Evolutionary conservation across 1,284 basidiomycete species (phyloP).

Genomic region (Leccinum angustisporum): DNA sequence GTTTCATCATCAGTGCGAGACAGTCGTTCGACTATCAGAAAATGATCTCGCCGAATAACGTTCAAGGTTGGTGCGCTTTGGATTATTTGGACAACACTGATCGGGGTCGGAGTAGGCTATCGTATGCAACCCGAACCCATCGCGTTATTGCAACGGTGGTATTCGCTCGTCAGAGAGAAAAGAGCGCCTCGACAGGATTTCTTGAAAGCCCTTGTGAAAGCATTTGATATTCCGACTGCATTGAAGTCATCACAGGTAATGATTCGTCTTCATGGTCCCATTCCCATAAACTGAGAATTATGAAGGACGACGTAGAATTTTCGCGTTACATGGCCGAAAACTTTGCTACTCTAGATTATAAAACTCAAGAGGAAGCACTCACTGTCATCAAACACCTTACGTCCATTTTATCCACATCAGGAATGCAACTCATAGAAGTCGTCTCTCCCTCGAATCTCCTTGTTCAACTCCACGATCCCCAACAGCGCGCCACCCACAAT

Average conservation of each 20-base stretch:
- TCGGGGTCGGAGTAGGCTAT: slow-evolving; percentile 48
- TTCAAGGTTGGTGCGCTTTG: slow-evolving; percentile 44
- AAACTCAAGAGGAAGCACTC: slow-evolving; percentile 90
- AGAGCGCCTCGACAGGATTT: slow-evolving; percentile 84
- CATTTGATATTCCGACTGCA: slow-evolving; percentile 66
- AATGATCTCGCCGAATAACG: slow-evolving; percentile 45
- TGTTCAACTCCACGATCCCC: slow-evolving; percentile 51
- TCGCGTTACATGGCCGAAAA: slow-evolving; percentile 93
- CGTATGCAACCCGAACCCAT: slow-evolving; percentile 57
- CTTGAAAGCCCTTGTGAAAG: slow-evolving; percentile 77
- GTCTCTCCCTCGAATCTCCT: slow-evolving; percentile 69
- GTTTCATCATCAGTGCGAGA: slow-evolving; percentile 78
- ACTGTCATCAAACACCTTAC: slow-evolving; percentile 83
- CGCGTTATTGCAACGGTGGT: slow-evolving; percentile 88
- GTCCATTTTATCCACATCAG: slow-evolving; percentile 78
- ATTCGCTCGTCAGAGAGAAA: slow-evolving; percentile 85
- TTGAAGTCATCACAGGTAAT: slow-evolving; percentile 48
- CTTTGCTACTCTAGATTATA: slow-evolving; percentile 89
- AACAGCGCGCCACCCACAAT: slow-evolving; percentile 15
- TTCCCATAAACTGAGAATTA: neutral
- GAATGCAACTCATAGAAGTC: slow-evolving; percentile 74
- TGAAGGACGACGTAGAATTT: slow-evolving; percentile 78
- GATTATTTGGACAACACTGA: neutral
- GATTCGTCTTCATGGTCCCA: neutral
- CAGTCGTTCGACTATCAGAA: slow-evolving; percentile 85